Conservation (phyloP, 2,329 filamentous ascomycete species). For the Pestalotiopsis sp. region DNA sequence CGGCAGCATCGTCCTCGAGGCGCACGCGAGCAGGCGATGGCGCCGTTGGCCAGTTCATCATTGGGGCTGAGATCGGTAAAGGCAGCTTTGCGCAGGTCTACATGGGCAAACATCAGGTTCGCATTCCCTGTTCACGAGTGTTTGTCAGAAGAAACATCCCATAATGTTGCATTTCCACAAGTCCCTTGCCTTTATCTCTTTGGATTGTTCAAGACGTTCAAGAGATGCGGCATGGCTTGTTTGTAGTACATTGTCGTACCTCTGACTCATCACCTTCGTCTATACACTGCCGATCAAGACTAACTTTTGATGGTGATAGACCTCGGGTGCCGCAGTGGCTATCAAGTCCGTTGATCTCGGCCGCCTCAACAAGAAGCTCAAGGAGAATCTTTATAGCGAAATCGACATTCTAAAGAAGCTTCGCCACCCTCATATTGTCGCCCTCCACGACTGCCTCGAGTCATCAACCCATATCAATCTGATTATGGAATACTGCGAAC, state of each 20-base stretch:
- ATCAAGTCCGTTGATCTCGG: constrained; percentile 94
- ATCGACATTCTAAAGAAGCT: constrained; percentile 94
- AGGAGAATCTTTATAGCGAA: constrained; percentile 93
- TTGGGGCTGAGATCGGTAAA: constrained; percentile 90
- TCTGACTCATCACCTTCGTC: constrained; percentile 10
- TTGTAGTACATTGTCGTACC: not conserved
- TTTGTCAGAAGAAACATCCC: constrained; percentile 12
- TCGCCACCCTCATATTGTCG: constrained; percentile 95
- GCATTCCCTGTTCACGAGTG: constrained; percentile 29
- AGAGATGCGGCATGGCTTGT: not conserved
- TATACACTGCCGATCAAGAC: not conserved
- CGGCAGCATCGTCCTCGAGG: constrained; percentile 33
- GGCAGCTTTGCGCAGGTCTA: constrained; percentile 98
- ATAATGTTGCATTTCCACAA: constrained; percentile 11
- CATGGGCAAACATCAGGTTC: constrained; percentile 81
- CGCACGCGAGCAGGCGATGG: constrained; percentile 41
- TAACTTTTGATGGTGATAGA: constrained; percentile 48
- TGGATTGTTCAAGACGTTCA: not conserved
- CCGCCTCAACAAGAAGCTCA: constrained; percentile 93
- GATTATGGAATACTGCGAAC: constrained; percentile 97
- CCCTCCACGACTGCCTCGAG: constrained; percentile 92
- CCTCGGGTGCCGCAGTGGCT: constrained; percentile 80
- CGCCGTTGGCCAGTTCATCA: constrained; percentile 74
- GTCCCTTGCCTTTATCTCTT: not conserved
- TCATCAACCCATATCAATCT: constrained; percentile 88